Evolutionary conservation across 192 early-diverging fungal genomes (phyloP), one percentile per base, ranked within the genome.

Genomic region (Coemansia sp.): DNA sequence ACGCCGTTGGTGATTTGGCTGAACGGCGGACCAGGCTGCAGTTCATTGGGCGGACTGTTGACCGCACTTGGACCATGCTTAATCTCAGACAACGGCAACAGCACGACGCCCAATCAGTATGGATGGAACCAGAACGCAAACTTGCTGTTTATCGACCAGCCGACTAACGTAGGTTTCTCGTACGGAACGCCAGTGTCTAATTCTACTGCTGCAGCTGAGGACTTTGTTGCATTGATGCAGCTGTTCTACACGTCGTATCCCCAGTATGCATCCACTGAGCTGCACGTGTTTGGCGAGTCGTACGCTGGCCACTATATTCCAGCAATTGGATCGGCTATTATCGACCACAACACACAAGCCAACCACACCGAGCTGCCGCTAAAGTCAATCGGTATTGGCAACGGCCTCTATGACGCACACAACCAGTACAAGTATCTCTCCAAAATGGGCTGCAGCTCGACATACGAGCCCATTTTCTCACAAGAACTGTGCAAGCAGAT

Each of bases 251-350:
- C 86, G 54, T 81, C 83, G 62, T 92, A 89, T 76, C 84, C 86
- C 4, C 53, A 96, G 72, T 96, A 93, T 69, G 71, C 80, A 19
- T 60, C 74, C 12, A 69, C 86, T 5, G 82, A 85, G 42, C 88
- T 98, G 82, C 92, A 95, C 72, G 84, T 96, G 40, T 91, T 91
- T 59, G 95, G 95, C 48, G 92, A 96, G 76, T 86, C 81, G 38
- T 88, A 92, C 57, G 87, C 81, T 3, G 96, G 94, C 2, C 94
- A 97, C 72, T 98, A 97, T 67, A 85, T 98, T 21, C 96, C 94
- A 15, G 94, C 90, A 17, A 87, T 95, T 28, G 94, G 84, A 4
- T 21, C 31, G 4, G 8, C 37, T 0, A 37, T 57, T 28, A 57
- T 28, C 31, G 55, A 57, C 26, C 23, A 44, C 40, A 44, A 44